A percentile compares a stretch with the other conserved stretches of the same genome.
These are phyloP conservation scores for Schizosaccharomyces versatilis DNA, from an alignment of 1,139 yeast genomes.

Conservation along the genomic window DNA sequence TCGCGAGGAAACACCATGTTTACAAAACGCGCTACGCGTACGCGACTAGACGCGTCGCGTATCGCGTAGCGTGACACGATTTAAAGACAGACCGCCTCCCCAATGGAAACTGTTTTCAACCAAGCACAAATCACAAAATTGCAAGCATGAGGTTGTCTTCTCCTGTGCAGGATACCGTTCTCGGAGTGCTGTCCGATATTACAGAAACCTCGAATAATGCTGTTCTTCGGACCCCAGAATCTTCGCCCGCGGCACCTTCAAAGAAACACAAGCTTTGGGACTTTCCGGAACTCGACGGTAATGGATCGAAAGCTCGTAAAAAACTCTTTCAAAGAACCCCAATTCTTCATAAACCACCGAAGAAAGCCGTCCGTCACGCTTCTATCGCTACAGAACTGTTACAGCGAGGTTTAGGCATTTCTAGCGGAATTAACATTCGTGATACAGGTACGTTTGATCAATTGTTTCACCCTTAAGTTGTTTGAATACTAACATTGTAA, in stretches of 20 bases:
- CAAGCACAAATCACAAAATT: too few relatives aligned
- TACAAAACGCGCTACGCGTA: too few relatives aligned
- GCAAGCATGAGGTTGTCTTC: too few relatives aligned
- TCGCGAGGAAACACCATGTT: too few relatives aligned
- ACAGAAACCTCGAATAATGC: background rate
- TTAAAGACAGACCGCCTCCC: too few relatives aligned
- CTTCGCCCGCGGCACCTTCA: background rate
- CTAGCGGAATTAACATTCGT: background rate
- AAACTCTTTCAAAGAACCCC: background rate
- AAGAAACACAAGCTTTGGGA: background rate
- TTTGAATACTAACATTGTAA: background rate
- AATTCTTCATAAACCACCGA: background rate
- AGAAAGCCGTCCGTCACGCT: background rate
- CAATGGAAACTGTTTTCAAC: too few relatives aligned
- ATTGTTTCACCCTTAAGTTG: background rate
- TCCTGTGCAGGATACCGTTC: too few relatives aligned
- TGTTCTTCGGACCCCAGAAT: background rate
- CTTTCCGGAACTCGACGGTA: background rate
- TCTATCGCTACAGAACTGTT: background rate
- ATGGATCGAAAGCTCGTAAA: background rate
- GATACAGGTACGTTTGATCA: background rate
- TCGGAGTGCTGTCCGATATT: background rate
- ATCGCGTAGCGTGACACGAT: too few relatives aligned
- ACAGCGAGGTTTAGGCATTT: background rate
- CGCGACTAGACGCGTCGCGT: too few relatives aligned